Evolutionary conservation across 768 basidiomycete species (phyloP).

Genomic region (Pholiota conissans): DNA sequence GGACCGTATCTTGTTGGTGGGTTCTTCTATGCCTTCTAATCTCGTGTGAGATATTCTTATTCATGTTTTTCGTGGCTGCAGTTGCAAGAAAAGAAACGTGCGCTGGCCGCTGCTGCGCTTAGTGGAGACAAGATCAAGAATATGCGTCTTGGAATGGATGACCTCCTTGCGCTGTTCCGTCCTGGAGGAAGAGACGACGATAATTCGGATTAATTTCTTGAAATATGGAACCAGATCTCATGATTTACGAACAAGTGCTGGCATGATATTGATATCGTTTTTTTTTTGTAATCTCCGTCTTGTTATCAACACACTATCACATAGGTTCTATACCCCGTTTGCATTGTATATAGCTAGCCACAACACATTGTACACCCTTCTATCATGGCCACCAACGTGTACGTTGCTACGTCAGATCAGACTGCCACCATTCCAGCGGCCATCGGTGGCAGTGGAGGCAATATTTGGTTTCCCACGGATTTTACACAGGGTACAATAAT

Average conservation of each 20-base stretch:
- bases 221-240: too few species aligned
- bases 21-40: conserved; percentile 7
- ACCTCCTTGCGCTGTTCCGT: conserved; percentile 80
- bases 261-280: too few species aligned
- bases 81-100: conserved; percentile 93
- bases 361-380: not conserved
- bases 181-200: conserved; percentile 59
- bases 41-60: not conserved
- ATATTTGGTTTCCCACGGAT: conserved; percentile 1
- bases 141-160: conserved; percentile 80
- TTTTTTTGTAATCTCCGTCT: not conserved
- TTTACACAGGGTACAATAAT: not conserved
- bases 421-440: too few species aligned
- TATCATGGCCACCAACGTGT: too few species aligned
- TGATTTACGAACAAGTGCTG: not conserved
- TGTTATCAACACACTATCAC: not conserved
- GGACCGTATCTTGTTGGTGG: conserved; percentile 75
- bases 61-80: conserved; percentile 22
- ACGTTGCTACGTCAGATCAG: too few species aligned
- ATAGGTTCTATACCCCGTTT: not conserved
- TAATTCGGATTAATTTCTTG: conserved; percentile 27
- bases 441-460: too few species aligned
- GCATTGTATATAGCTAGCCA: not conserved
- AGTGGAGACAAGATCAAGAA: conserved; percentile 88
- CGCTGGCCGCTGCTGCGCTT: conserved; percentile 78